phyloP scores from a whole-genome alignment of 192 early-diverging fungal species.

The Cladochytrium replicatum region DNA sequence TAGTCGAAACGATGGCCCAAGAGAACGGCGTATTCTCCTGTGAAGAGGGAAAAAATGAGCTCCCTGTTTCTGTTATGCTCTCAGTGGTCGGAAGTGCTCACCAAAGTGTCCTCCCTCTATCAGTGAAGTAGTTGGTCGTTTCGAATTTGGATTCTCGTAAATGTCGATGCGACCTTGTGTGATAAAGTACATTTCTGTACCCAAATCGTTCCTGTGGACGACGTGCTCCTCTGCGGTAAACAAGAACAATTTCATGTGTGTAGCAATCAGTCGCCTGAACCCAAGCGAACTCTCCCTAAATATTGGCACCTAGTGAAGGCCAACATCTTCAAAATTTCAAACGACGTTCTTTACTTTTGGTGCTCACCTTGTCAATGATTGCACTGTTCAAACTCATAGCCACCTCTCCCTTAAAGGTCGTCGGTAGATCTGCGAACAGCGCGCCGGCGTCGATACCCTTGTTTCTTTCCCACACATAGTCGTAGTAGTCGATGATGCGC shows the following conservation, averaged over 20 bases:
- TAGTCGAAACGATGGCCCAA: slow-evolving; percentile 4
- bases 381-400: slow-evolving; percentile 10
- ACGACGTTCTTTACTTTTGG: too few species aligned
- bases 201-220: slow-evolving; percentile 4
- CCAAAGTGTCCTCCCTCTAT: slow-evolving; percentile 12
- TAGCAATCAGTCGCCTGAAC: slow-evolving; percentile 11
- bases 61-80: too few species aligned
- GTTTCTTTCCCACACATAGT: slow-evolving; percentile 9
- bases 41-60: background rate
- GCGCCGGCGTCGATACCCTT: slow-evolving; percentile 8
- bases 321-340: background rate
- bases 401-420: slow-evolving; percentile 6
- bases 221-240: slow-evolving; percentile 9
- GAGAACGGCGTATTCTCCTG: slow-evolving; percentile 6
- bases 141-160: slow-evolving; percentile 1
- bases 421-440: slow-evolving; percentile 7
- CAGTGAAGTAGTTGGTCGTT: background rate
- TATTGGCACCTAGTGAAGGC: slow-evolving; percentile 4
- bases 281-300: slow-evolving; percentile 4
- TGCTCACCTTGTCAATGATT: slow-evolving; percentile 7
- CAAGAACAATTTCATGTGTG: slow-evolving; percentile 5
- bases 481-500: slow-evolving; percentile 10
- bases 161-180: slow-evolving; percentile 8
- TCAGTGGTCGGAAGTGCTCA: too few species aligned
- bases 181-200: slow-evolving; percentile 11